Percentiles rank a stretch among this genome's conserved stretches.
Evolutionary conservation across 2,329 filamentous ascomycete genomes (phyloP).

Genomic region (Sarocladiaceae sp.): DNA sequence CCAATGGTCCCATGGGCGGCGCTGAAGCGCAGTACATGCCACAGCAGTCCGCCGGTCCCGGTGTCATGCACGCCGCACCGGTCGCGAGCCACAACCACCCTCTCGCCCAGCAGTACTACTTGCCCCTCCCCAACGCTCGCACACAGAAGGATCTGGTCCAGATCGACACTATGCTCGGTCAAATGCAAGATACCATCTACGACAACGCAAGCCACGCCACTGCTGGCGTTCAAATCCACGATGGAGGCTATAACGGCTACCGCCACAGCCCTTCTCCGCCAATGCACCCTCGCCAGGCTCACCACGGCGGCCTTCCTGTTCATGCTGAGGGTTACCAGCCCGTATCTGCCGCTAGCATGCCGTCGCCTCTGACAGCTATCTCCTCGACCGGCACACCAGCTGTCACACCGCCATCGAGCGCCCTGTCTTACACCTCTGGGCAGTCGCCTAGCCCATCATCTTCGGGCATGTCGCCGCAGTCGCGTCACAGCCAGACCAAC

Average conservation of each 20-base stretch:
- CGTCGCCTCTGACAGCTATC: slow-evolving; percentile 52
- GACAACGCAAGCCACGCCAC: slow-evolving; percentile 82
- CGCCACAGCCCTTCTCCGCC: slow-evolving; percentile 51
- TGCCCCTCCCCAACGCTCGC: slow-evolving; percentile 78
- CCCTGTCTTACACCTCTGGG: slow-evolving; percentile 69
- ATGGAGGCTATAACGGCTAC: slow-evolving; percentile 57
- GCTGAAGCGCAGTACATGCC: slow-evolving; percentile 48
- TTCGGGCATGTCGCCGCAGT: slow-evolving; percentile 61
- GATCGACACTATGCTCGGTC: slow-evolving; percentile 90
- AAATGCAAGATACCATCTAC: slow-evolving; percentile 94
- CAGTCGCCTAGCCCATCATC: slow-evolving; percentile 70
- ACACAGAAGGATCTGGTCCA: slow-evolving; percentile 92
- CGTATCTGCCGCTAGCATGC: slow-evolving; percentile 49
- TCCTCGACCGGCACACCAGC: slow-evolving; percentile 66
- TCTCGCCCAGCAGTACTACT: slow-evolving; percentile 69
- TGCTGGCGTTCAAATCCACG: slow-evolving; percentile 69
- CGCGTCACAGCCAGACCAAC: slow-evolving; percentile 52
- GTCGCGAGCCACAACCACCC: slow-evolving; percentile 50
- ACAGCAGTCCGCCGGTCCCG: slow-evolving; percentile 29
- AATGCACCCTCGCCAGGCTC: slow-evolving; percentile 30
- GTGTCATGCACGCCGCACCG: slow-evolving; percentile 47
- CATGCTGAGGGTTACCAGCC: slow-evolving; percentile 28
- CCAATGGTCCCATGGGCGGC: slow-evolving; percentile 40
- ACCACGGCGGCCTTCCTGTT: slow-evolving; percentile 16
- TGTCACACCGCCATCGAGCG: slow-evolving; percentile 68